A percentile compares a stretch with the other conserved stretches of the same genome.
Evolutionary conservation across 2,329 filamentous ascomycete species (phyloP).

Genomic region (Pestalotiopsis sp.): DNA sequence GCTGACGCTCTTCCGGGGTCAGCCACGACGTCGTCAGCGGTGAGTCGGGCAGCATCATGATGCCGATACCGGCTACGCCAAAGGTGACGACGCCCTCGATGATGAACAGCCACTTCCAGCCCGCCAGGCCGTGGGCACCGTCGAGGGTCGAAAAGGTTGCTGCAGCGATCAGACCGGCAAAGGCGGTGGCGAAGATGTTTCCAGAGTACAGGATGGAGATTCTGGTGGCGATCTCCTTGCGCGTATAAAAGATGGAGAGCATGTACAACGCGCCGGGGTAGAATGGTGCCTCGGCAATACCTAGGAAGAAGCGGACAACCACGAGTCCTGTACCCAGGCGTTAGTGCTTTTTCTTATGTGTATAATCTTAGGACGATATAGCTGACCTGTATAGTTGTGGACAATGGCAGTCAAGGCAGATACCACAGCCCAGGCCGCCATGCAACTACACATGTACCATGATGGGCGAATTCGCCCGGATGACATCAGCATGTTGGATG

Average conservation of each 20-base stretch:
- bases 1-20: slow-evolving; percentile 41
- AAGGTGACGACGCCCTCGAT: slow-evolving; percentile 25
- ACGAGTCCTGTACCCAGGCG: neutral
- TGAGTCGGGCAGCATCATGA: slow-evolving; percentile 38
- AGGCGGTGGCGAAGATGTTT: slow-evolving; percentile 37
- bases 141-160: slow-evolving; percentile 38
- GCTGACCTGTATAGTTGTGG: neutral
- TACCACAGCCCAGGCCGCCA: neutral
- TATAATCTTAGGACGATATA: neutral
- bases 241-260: slow-evolving; percentile 52
- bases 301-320: slow-evolving; percentile 33
- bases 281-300: slow-evolving; percentile 47
- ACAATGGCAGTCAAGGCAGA: slow-evolving; percentile 2
- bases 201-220: slow-evolving; percentile 43
- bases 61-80: slow-evolving; percentile 20
- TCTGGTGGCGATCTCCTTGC: slow-evolving; percentile 40
- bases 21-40: slow-evolving; percentile 43
- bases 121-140: slow-evolving; percentile 31
- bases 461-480: neutral
- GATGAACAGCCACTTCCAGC: slow-evolving; percentile 38
- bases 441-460: neutral
- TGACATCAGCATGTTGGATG: neutral
- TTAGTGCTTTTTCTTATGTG: neutral
- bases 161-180: slow-evolving; percentile 40
- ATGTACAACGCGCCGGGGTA: slow-evolving; percentile 51